Evolutionary conservation across 176 grass and related monocot species (phyloP).

Genomic region (Elymus sibiricus): DNA sequence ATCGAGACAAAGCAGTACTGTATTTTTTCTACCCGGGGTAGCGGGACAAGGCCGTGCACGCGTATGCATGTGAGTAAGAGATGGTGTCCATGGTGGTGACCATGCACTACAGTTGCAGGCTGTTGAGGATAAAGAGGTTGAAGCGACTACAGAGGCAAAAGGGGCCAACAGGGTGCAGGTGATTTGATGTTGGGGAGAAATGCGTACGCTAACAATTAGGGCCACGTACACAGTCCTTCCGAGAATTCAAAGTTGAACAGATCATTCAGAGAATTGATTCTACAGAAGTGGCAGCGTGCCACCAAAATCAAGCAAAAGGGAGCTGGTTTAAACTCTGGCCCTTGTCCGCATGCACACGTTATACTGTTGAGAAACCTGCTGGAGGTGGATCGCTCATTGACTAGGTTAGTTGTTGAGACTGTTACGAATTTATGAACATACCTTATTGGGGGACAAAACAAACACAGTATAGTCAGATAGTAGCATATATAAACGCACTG

Average conservation of each 20-base stretch:
- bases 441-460: background rate
- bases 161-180: constrained; percentile 29
- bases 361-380: background rate
- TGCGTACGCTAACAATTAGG: background rate
- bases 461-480: background rate
- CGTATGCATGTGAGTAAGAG: background rate
- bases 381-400: constrained; percentile 4
- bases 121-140: constrained; percentile 11
- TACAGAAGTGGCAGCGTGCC: background rate
- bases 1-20: background rate
- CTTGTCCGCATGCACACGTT: background rate
- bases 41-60: background rate
- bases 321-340: background rate
- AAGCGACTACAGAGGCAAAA: constrained; percentile 46
- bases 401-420: background rate
- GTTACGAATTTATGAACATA: background rate
- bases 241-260: constrained; percentile 33
- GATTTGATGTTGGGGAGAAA: constrained; percentile 41
- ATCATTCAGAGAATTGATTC: background rate
- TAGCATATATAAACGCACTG: background rate
- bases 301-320: constrained; percentile 12
- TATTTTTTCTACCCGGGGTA: background rate
- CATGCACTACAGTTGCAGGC: background rate
- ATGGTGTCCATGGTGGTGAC: background rate
- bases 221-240: background rate